Conservation (phyloP, 768 basidiomycete genomes). For the Trametes meyenii region DNA sequence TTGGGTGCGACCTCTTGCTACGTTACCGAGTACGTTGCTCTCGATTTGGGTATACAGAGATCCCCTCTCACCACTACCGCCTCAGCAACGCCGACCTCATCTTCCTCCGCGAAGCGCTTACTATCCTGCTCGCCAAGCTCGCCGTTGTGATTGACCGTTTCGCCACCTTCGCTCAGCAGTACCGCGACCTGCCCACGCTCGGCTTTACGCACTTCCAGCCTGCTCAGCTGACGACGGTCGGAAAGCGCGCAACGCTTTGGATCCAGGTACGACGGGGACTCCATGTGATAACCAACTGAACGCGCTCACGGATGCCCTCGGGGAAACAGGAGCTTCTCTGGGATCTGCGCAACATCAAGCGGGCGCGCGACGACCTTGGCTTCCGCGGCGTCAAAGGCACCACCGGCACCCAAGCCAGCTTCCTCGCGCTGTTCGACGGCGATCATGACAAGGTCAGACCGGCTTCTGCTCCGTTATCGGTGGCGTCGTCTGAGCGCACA, state of each 20-base stretch:
- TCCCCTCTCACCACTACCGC: too few relatives aligned
- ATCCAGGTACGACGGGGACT: constrained; percentile 62
- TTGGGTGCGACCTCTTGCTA: constrained; percentile 98
- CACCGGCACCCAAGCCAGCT: constrained; percentile 96
- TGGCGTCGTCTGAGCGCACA: constrained; percentile 4
- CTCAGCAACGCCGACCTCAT: constrained; percentile 96
- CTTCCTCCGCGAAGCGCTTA: constrained; percentile 87
- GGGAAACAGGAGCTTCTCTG: constrained; percentile 79
- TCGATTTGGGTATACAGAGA: not conserved
- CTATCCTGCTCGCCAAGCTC: constrained; percentile 85
- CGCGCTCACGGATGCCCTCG: not conserved
- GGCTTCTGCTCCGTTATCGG: not conserved
- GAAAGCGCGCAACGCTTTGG: constrained; percentile 96
- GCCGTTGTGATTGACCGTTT: constrained; percentile 89
- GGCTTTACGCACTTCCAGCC: constrained; percentile 99
- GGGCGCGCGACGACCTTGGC: constrained; percentile 89
- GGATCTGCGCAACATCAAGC: constrained; percentile 92
- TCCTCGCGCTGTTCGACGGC: constrained; percentile 91
- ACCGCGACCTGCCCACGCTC: constrained; percentile 88
- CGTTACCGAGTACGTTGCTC: constrained; percentile 85
- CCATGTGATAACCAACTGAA: not conserved
- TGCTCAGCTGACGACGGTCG: constrained; percentile 96
- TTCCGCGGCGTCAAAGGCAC: constrained; percentile 99
- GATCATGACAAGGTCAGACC: constrained; percentile 83
- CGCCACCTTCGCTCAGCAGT: constrained; percentile 78